Evolutionary conservation across 345 rosid species (phyloP), one percentile per base, ranked within the genome.

Genomic region (Conringia planisiliqua): DNA sequence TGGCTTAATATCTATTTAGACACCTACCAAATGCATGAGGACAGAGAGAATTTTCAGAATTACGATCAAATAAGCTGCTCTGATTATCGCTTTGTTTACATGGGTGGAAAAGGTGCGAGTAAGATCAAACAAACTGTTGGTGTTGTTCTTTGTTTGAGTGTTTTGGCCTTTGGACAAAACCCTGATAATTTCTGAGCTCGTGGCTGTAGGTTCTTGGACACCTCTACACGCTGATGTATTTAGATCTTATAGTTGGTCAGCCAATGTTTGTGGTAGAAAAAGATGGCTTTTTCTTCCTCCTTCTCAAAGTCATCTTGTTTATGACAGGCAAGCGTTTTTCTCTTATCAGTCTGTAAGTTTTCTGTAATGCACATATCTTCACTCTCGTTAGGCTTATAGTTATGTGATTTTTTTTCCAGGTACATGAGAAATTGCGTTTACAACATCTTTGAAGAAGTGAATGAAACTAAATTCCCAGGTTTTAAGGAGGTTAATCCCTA

Each of bases 211-310:
- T 74, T 88, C 99, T 60, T 92, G 97, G 97, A 95, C 97, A 20
- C 96, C 97, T 74, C 87, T 94, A 74, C 97, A 94, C 48, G 97
- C 97, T 59, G 97, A 94, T 86, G 99, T 94, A 66, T 90, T 92
- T 84, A 84, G 97, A 81, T 92, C 99, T 24, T 92, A 85, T 74
- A 95, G 96, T 71, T 92, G 97, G 97, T 92, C 99, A 58, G 96
- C 97, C 5, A 95, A 92, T 32, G 93, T 89, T 3, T 94, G 97
- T 44, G 97, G 98, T 74, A 87, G 66, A 85, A 94, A 94, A 77
- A 83, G 71, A 75, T 94, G 97, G 97, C 79, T 87, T 70, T 87
- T 92, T 65, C 85, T 90, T 63, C 77, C 96, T 66, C 92, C 93
- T 66, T 33, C 81, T 44, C 99, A 95, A 68, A 54, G 76, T 73